These are phyloP conservation scores for Aristolochia contorta DNA, from an alignment of 164 flowering plant genomes.

Conservation along the genomic window DNA sequence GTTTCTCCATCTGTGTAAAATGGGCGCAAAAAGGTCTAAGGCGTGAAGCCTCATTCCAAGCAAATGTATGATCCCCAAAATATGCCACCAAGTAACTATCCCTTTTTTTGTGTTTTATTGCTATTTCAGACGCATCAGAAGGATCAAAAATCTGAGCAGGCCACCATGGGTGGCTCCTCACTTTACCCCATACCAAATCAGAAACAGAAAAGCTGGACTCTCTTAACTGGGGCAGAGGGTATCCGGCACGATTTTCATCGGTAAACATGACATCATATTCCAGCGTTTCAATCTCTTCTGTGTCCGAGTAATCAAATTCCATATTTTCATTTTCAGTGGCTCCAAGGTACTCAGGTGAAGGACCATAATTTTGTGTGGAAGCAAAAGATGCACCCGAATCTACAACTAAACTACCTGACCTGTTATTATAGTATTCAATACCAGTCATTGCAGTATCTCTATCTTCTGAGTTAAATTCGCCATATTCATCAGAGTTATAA, in stretches of 20 bases:
- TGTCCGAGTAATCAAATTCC: too few relatives aligned
- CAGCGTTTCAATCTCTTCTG: background rate
- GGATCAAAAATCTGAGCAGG: constrained; percentile 82
- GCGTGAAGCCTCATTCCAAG: constrained; percentile 62
- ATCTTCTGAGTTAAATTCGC: too few relatives aligned
- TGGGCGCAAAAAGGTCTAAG: constrained; percentile 49
- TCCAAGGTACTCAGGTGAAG: too few relatives aligned
- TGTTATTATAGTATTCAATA: too few relatives aligned
- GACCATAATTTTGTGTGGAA: too few relatives aligned
- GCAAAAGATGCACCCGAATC: too few relatives aligned
- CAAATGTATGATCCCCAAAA: constrained; percentile 79
- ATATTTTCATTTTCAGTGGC: too few relatives aligned
- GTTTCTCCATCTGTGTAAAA: constrained; percentile 55
- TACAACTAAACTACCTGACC: too few relatives aligned
- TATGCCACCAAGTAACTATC: constrained; percentile 47
- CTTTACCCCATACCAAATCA: constrained; percentile 89
- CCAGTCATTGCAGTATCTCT: too few relatives aligned
- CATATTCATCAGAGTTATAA: too few relatives aligned
- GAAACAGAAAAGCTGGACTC: constrained; percentile 27
- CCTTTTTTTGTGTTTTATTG: constrained; percentile 40
- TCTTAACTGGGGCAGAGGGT: constrained; percentile 10
- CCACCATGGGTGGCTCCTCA: constrained; percentile 95
- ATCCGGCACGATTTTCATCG: constrained; percentile 2
- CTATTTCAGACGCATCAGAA: constrained; percentile 45
- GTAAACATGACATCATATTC: constrained; percentile 1